Conservation (phyloP, 768 basidiomycete species). For the Hericium alpestre region DNA sequence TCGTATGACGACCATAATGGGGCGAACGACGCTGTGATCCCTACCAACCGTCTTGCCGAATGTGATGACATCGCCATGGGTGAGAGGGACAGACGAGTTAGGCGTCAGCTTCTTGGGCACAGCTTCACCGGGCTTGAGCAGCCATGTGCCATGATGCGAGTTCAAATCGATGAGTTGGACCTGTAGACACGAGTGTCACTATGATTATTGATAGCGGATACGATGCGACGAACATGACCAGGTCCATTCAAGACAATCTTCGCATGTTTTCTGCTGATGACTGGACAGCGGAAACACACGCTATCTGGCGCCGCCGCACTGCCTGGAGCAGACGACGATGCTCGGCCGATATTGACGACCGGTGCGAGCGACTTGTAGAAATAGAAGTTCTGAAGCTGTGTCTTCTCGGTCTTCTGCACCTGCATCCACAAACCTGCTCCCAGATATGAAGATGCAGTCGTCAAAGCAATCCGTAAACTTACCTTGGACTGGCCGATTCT, state of each 20-base stretch:
- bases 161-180: conserved; percentile 59
- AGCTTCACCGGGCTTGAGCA: conserved; percentile 43
- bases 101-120: conserved; percentile 39
- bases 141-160: conserved; percentile 71
- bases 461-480: neutral
- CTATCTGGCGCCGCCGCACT: conserved; percentile 32
- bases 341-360: conserved; percentile 58
- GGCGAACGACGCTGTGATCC: conserved; percentile 48
- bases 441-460: neutral
- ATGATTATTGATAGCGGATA: neutral
- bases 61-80: conserved; percentile 61
- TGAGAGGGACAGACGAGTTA: conserved; percentile 45
- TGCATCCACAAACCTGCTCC: neutral
- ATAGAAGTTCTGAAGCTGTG: conserved; percentile 29
- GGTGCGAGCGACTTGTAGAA: conserved; percentile 42
- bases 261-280: conserved; percentile 71
- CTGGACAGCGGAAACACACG: conserved; percentile 65
- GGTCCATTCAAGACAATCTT: conserved; percentile 40
- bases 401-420: neutral
- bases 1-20: conserved; percentile 52
- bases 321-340: conserved; percentile 38
- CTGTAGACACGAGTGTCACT: conserved; percentile 25
- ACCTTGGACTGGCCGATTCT: neutral
- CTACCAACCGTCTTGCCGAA: conserved; percentile 71
- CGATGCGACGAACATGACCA: neutral